Evolutionary conservation across 1,139 yeast genomes (phyloP).

Genomic region (Candida sanyaensis): DNA sequence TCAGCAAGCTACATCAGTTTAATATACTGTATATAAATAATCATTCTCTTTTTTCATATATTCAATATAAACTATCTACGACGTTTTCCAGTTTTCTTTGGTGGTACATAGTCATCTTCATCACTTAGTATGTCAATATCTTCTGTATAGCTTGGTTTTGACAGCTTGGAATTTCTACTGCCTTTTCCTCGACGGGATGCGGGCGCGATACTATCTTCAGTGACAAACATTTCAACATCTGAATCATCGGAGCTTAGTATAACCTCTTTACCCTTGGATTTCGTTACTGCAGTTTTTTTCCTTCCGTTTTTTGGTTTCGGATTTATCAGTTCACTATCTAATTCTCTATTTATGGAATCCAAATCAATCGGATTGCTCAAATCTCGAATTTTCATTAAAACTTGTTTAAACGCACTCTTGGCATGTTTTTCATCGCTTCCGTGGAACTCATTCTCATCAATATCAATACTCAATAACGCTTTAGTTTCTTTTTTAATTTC

Average conservation of each 20-base stretch:
- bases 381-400: constrained; percentile 26
- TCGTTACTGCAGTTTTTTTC: neutral
- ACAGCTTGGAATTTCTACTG: neutral
- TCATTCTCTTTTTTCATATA: neutral
- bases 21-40: neutral
- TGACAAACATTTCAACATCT: constrained; percentile 13
- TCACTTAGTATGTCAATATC: constrained; percentile 14
- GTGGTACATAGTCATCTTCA: constrained; percentile 15
- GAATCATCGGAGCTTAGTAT: constrained; percentile 13
- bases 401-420: constrained; percentile 29
- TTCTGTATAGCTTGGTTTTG: constrained; percentile 8
- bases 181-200: neutral
- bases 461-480: constrained; percentile 49
- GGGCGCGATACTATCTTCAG: constrained; percentile 2
- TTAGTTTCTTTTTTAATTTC: constrained; percentile 67
- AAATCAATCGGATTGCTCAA: constrained; percentile 13
- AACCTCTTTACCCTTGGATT: constrained; percentile 5
- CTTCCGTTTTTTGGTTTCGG: neutral
- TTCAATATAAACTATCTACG: constrained; percentile 3
- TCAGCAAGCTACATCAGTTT: constrained; percentile 61
- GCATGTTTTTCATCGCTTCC: constrained; percentile 31
- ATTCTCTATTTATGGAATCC: neutral
- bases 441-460: constrained; percentile 34
- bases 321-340: constrained; percentile 3
- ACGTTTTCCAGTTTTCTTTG: constrained; percentile 3